Evolutionary conservation across 495 filamentous ascomycete genomes (phyloP), one percentile per base, ranked within the genome.

Genomic region (Trypethelium eluteriae): DNA sequence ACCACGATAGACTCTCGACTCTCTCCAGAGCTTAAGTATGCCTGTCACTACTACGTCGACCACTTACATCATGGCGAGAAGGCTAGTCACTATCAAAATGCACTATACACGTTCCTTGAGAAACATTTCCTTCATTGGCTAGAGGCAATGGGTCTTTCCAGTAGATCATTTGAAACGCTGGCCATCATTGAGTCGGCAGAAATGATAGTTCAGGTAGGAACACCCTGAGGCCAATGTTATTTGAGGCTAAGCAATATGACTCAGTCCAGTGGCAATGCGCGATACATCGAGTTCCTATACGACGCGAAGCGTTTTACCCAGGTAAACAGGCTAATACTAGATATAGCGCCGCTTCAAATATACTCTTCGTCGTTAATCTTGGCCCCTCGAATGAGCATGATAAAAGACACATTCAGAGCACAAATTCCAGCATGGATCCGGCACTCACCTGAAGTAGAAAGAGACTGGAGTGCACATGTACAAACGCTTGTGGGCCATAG

Each of bases 281-380:
- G 41, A 46, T 16, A 9, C 16, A 46, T 46, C 41, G 41, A 46
- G 41, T 46, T 46, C 41, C 67, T 76, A 39, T 57, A 69, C 59
- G 76, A 81, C 64, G 73, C 70, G 1, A 67, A 38, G 38, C 70
- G 74, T n/a, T 76, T 81, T 64, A 69, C 77, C 50, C 71, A 53
- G 10, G 71, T 67, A 16, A 64, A 71, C 59, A 57, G 57, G 38
- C 46, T 39, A 53, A 61, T 53, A 18, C 65, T 70, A 47, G 67
- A 74, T 50, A 35, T 47, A 38, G 65, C 71, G 4, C 74, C 74
- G 2, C 70, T 75, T 16, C 73, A 75, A 63, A 44, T 69, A 53
- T 75, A 75, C 64, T 67, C 65, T 44, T 71, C 69, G 7, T 64
- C 70, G 32, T 64, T 73, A 16, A 16, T 68, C 32, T 73, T 71